Percentiles rank a stretch among this genome's conserved stretches.
Evolutionary conservation across 306 rosid genomes (phyloP).

Genomic region (Purshia tridentata): DNA sequence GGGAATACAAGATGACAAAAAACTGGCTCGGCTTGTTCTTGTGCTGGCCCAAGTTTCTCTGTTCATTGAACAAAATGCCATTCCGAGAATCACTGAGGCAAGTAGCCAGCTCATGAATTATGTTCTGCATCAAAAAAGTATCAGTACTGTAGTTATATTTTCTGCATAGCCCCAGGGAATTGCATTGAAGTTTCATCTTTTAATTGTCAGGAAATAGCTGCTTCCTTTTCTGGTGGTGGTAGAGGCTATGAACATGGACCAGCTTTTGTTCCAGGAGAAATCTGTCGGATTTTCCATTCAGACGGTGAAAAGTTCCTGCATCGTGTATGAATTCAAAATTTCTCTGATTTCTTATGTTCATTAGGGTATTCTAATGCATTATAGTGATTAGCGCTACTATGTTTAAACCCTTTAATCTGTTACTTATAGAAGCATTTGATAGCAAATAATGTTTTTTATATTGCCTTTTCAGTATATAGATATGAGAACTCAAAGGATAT

Average conservation of each 20-base stretch:
- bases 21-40: slow-evolving; percentile 72
- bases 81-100: slow-evolving; percentile 90
- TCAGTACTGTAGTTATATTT: slow-evolving; percentile 23
- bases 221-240: slow-evolving; percentile 86
- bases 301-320: slow-evolving; percentile 81
- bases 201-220: slow-evolving; percentile 71
- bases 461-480: slow-evolving; percentile 67
- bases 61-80: slow-evolving; percentile 83
- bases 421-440: neutral
- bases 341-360: slow-evolving; percentile 9
- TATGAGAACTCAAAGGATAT: slow-evolving; percentile 78
- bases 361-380: neutral
- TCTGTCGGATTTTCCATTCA: slow-evolving; percentile 73
- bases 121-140: slow-evolving; percentile 22
- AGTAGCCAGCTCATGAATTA: slow-evolving; percentile 33
- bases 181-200: slow-evolving; percentile 33
- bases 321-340: slow-evolving; percentile 52
- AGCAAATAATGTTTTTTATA: slow-evolving; percentile 1
- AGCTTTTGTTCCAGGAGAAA: slow-evolving; percentile 83
- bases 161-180: slow-evolving; percentile 19
- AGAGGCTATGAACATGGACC: slow-evolving; percentile 78
- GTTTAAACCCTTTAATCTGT: neutral
- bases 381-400: neutral
- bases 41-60: slow-evolving; percentile 87
- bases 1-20: slow-evolving; percentile 65